Evolutionary conservation across 139 green algal genomes (phyloP), one percentile per base, ranked within the genome.

Genomic region (Edaphochlamys debaryana): DNA sequence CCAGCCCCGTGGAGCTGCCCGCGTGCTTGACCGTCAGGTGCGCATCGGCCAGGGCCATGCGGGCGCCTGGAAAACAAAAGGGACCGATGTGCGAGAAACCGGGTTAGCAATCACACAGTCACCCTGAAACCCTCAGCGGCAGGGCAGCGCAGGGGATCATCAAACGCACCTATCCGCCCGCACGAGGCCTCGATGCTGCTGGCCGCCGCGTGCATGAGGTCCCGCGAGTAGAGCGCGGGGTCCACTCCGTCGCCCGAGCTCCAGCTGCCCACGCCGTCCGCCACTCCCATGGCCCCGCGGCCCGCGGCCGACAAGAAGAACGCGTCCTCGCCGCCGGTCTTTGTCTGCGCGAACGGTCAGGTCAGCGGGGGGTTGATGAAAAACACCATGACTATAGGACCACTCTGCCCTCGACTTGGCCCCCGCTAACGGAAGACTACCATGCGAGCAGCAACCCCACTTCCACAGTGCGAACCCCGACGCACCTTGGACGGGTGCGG

Each of bases 241-340:
- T 98, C 90, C 0, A 98, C 87, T 17, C 93, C 95, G 48, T 94
- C 88, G 58, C 94, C 87, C 3, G 88, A 70, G 32, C 88, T 88
- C 95, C 95, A 98, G 30, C 93, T 92, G 48, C 94, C 90, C 63
- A 98, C 95, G 15, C 95, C 95, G 87, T 98, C 95, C 7, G 94
- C 93, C 17, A 98, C 92, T 40, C 92, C 95, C 22, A 96, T 56
- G 0, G 89, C 92, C 34, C 91, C 88, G 41, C 75, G 75, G 2
- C 87, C 88, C 9, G 73, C 68, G 1, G 69, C 58, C 66, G 73
- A 91, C 5, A 96, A 78, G 79, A 97, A 98, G 80, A 91, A 96
- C 0, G 94, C 93, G 82, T 98, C 95, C 85, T 98, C 94, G 5
- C 94, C 94, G 45, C 94, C 93, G 34, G 79, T 94, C 7, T 86